Base-by-base conservation (phyloP, 208 protist genomes). In the Vickermania ingenoplastis region DNA sequence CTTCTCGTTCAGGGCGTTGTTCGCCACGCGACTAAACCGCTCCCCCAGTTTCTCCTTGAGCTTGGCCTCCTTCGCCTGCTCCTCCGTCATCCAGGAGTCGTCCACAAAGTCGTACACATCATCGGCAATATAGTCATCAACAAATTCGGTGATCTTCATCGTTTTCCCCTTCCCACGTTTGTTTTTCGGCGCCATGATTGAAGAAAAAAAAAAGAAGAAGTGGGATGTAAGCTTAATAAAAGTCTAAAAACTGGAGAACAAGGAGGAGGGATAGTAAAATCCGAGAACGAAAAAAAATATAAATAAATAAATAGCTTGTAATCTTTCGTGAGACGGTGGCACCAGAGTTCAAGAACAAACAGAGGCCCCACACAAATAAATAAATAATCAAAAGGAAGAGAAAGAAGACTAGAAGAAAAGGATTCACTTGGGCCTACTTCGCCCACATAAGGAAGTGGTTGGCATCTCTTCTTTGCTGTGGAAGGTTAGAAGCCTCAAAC, bases 121-220 rank as follows among this genome's bases (percentile, higher is more conserved):
- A 21, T 93, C 86, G 14, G 78, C 75, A 49, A 89, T 67, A 66
- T 79, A 85, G 52, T 85, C 81, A 41, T 89, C 81, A 67, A 88
- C 85, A 69, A 89, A 91, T 52, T 87, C 75, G 25, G 67, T 75
- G 61, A 93, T 56, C 65, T 89, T 84, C 45, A 93, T 63, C n/a
- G 76, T 63, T 73, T 91, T 89, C 29, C 86, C 86, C 56, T 77
- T 77, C 57, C 72, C 79, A 48, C 83, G 80, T 61, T 88, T 89
- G 45, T 75, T 68, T 57, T 86, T 88, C 7, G 84, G 71, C 41
- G 81, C 73, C 78, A 86, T 91, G 21, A 28, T 74, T 53, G 26
- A 17, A 54, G 48, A 13, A 55, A n/a, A n/a, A n/a, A n/a, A 48
- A 48, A 48, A 48, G 14, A 48, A 48, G 14, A 48, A 48, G 17